phyloP scores from a whole-genome alignment of 768 basidiomycete genomes.

The Russula griseocarnosa region DNA sequence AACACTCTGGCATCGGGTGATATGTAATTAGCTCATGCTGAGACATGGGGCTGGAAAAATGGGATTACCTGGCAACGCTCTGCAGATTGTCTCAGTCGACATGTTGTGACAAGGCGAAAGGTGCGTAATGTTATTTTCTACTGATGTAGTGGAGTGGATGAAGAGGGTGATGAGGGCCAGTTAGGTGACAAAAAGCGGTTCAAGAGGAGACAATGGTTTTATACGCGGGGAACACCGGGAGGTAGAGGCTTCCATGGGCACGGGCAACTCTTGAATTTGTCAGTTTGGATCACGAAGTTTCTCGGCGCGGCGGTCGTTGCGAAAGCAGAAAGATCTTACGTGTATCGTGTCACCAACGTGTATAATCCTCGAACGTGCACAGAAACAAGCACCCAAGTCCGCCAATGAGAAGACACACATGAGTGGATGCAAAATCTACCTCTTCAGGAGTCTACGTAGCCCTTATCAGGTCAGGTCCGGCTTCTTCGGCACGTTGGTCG shows the following conservation, averaged over 20 bases:
- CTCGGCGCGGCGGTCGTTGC: not conserved
- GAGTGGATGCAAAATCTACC: not conserved
- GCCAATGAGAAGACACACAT: conserved; percentile 24
- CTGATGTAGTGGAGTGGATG: not conserved
- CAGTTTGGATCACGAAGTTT: not conserved
- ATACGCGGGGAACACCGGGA: conserved; percentile 5
- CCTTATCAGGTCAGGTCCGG: conserved; percentile 1
- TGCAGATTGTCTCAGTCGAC: not conserved
- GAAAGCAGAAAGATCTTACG: conserved; percentile 13
- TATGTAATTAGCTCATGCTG: not conserved
- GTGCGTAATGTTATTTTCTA: not conserved
- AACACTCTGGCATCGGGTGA: conserved; percentile 55
- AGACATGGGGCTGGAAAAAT: not conserved
- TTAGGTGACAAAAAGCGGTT: not conserved
- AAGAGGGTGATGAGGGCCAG: not conserved
- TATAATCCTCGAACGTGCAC: conserved; percentile 19
- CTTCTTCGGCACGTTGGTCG: not conserved
- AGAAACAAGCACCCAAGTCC: not conserved
- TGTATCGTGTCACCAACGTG: conserved; percentile 25
- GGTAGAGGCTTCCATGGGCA: no score
- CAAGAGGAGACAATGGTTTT: conserved; percentile 2
- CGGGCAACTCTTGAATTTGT: not conserved
- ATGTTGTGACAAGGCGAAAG: not conserved
- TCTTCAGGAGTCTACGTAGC: not conserved
- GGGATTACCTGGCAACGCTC: conserved; percentile 31